Conservation (phyloP, 768 basidiomycete species). For the Gelatoporia subvermispora region DNA sequence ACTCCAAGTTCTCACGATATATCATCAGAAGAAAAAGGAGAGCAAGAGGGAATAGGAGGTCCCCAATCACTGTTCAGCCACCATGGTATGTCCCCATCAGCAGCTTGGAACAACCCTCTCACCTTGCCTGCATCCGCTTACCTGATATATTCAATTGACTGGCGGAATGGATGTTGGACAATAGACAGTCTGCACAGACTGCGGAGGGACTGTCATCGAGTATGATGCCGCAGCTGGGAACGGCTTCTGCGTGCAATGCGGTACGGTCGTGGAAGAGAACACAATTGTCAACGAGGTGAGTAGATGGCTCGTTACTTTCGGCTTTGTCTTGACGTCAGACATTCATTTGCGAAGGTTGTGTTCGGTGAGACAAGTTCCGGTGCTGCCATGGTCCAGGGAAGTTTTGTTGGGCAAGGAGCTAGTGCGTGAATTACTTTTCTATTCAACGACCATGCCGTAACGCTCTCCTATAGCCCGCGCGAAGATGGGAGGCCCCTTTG, state of each 20-base stretch:
- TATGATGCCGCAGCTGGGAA: constrained; percentile 82
- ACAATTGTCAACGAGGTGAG: constrained; percentile 81
- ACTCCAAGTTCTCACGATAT: too few relatives aligned
- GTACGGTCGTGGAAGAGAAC: constrained; percentile 89
- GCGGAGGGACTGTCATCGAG: constrained; percentile 80
- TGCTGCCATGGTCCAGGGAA: constrained; percentile 93
- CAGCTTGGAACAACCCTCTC: too few relatives aligned
- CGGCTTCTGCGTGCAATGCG: constrained; percentile 81
- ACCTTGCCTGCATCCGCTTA: too few relatives aligned
- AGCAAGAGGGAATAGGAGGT: too few relatives aligned
- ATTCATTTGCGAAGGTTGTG: constrained; percentile 39
- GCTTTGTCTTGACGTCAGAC: not conserved
- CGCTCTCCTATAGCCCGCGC: constrained; percentile 56
- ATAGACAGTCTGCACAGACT: constrained; percentile 62
- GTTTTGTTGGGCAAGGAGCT: constrained; percentile 85
- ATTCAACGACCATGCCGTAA: not conserved
- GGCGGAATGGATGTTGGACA: not conserved
- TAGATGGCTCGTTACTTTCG: not conserved
- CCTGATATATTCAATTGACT: not conserved
- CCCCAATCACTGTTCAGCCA: too few relatives aligned
- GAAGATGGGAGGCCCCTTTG: constrained; percentile 76
- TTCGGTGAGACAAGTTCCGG: constrained; percentile 94
- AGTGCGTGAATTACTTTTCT: constrained; percentile 49
- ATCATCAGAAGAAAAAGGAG: too few relatives aligned
- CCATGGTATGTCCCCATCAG: too few relatives aligned